phyloP scores from a whole-genome alignment of 2,329 filamentous ascomycete genomes.

The Pseudocercospora crystallina region DNA sequence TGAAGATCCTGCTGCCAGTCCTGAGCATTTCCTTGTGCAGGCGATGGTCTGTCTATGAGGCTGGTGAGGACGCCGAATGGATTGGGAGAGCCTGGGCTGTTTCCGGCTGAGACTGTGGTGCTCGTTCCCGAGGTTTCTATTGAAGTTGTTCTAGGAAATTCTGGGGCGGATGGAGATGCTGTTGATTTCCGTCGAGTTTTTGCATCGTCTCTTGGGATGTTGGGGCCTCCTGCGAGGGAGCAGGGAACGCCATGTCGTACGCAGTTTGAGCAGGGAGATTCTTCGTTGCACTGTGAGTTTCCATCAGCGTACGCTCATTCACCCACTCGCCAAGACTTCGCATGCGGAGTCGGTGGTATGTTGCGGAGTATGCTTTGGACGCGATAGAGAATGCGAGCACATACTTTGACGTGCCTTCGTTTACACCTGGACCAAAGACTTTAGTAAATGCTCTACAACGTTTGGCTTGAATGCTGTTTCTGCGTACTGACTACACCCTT shows the following conservation, averaged over 20 bases:
- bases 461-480: too few relatives aligned
- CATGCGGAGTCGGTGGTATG: too few relatives aligned
- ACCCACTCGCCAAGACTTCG: too few relatives aligned
- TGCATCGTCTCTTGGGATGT: slow-evolving; percentile 30
- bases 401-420: slow-evolving; percentile 34
- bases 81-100: slow-evolving; percentile 14
- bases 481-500: slow-evolving; percentile 30
- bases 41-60: slow-evolving; percentile 24
- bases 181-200: slow-evolving; percentile 24
- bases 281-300: slow-evolving; percentile 31
- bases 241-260: slow-evolving; percentile 32
- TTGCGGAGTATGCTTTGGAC: too few relatives aligned
- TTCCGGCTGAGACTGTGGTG: slow-evolving; percentile 10
- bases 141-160: slow-evolving; percentile 18
- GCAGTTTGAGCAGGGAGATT: slow-evolving; percentile 34
- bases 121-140: slow-evolving; percentile 16
- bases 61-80: slow-evolving; percentile 28
- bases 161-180: slow-evolving; percentile 20
- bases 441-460: too few relatives aligned
- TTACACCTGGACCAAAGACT: slow-evolving; percentile 22
- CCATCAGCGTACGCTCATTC: too few relatives aligned
- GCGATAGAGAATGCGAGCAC: slow-evolving; percentile 1
- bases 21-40: slow-evolving; percentile 15
- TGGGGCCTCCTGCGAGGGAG: slow-evolving; percentile 33
- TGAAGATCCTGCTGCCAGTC: slow-evolving; percentile 32